Conservation (phyloP, 257 asterid genomes). For the Lithospermum erythrorhizon region DNA sequence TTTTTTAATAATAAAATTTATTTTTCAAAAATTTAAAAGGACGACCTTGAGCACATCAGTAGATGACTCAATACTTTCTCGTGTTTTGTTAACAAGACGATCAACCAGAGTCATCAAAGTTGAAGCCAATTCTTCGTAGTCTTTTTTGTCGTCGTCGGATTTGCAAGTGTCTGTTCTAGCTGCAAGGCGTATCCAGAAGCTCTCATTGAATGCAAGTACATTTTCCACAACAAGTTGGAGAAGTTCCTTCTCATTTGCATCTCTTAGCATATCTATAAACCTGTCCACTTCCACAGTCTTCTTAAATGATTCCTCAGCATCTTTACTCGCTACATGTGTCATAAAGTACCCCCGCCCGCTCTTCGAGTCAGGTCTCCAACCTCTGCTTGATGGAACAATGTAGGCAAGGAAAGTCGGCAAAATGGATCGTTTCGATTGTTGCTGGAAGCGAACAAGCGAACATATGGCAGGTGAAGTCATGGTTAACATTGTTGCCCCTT, state of each 20-base stretch:
- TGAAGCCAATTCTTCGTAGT: constrained; percentile 85
- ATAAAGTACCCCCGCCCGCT: constrained; percentile 35
- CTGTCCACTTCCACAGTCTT: constrained; percentile 80
- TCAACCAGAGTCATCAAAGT: constrained; percentile 66
- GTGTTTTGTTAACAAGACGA: constrained; percentile 73
- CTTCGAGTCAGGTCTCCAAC: too few species aligned
- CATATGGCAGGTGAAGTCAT: too few species aligned
- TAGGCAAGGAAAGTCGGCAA: too few species aligned
- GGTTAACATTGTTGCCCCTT: too few species aligned
- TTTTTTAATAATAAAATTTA: too few species aligned
- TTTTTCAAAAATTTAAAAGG: too few species aligned
- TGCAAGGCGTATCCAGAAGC: constrained; percentile 89
- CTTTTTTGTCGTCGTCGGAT: constrained; percentile 92
- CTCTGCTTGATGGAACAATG: too few species aligned
- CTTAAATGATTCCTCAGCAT: constrained; percentile 73
- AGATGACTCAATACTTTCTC: constrained; percentile 73
- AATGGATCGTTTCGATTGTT: too few species aligned
- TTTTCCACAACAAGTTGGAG: constrained; percentile 78
- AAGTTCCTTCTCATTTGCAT: constrained; percentile 77
- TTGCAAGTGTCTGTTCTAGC: constrained; percentile 86
- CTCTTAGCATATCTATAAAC: constrained; percentile 71
- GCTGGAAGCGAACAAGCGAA: too few species aligned
- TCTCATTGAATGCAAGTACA: constrained; percentile 85
- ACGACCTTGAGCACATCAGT: constrained; percentile 65
- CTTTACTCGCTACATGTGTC: constrained; percentile 63